Conservation (phyloP, 306 rosid species). For the Inga oerstediana region DNA sequence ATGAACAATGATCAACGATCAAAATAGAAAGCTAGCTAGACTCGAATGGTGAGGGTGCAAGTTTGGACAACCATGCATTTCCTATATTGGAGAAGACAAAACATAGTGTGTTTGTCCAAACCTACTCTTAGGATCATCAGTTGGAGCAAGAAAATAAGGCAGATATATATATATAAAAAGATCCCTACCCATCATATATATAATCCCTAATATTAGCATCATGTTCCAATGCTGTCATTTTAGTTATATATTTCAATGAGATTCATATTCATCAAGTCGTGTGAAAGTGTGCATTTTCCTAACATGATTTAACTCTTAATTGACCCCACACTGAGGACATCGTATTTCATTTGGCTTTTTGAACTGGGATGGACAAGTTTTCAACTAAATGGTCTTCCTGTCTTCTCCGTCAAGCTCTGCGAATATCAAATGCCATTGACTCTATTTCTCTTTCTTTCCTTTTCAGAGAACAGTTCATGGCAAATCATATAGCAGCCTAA, state of each 20-base stretch:
- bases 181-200: background rate
- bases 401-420: slow-evolving; percentile 5
- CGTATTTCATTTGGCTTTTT: slow-evolving; percentile 23
- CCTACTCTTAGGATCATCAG: slow-evolving; percentile 1
- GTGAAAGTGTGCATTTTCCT: background rate
- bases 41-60: slow-evolving; percentile 17
- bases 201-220: background rate
- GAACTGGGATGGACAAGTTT: slow-evolving; percentile 16
- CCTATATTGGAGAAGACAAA: background rate
- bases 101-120: background rate
- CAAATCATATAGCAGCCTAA: slow-evolving; percentile 22
- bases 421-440: slow-evolving; percentile 33
- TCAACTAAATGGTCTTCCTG: slow-evolving; percentile 21
- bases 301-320: slow-evolving; percentile 19
- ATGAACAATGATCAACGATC: background rate
- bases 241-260: background rate
- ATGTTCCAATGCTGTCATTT: background rate
- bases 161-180: background rate
- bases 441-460: background rate
- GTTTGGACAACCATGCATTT: slow-evolving; percentile 17
- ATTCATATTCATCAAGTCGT: background rate
- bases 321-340: background rate
- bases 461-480: slow-evolving; percentile 1
- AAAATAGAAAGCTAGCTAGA: background rate
- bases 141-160: background rate